These are phyloP conservation scores for Agaricales sp. DNA, from an alignment of 1,284 basidiomycete genomes.

Conservation along the genomic window DNA sequence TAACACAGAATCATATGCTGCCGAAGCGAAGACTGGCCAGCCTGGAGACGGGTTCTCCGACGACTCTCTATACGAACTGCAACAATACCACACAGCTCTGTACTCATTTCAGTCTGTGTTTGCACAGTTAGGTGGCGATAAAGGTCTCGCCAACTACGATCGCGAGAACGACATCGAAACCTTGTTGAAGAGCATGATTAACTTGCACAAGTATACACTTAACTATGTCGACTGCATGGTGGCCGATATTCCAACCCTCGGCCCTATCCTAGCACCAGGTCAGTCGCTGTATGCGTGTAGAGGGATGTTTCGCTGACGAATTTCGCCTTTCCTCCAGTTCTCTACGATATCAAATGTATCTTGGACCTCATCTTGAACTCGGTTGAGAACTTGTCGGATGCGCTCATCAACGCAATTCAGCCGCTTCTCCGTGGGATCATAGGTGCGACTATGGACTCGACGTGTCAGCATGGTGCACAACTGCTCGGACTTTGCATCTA, in stretches of 20 bases:
- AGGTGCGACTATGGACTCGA: background rate
- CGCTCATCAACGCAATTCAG: constrained; percentile 28
- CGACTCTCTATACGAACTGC: background rate
- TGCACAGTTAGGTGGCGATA: constrained; percentile 26
- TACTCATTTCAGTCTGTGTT: constrained; percentile 25
- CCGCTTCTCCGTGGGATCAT: background rate
- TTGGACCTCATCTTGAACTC: constrained; percentile 33
- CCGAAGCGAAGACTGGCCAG: background rate
- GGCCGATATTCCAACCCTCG: constrained; percentile 30
- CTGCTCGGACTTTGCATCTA: background rate
- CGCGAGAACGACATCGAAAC: constrained; percentile 30
- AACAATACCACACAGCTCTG: background rate
- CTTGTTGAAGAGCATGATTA: constrained; percentile 37
- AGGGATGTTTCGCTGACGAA: no score
- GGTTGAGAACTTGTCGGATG: constrained; percentile 39
- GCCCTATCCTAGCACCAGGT: constrained; percentile 45
- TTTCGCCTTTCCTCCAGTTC: constrained; percentile 22
- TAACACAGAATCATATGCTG: background rate
- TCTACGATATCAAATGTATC: constrained; percentile 39
- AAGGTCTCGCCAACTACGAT: constrained; percentile 47
- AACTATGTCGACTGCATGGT: constrained; percentile 20
- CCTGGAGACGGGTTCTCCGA: background rate
- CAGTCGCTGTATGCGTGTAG: constrained; percentile 15
- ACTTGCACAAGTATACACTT: constrained; percentile 36
- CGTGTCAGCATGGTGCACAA: background rate